Evolutionary conservation across 306 rosid species (phyloP).

Genomic region (Calophaca sinica): DNA sequence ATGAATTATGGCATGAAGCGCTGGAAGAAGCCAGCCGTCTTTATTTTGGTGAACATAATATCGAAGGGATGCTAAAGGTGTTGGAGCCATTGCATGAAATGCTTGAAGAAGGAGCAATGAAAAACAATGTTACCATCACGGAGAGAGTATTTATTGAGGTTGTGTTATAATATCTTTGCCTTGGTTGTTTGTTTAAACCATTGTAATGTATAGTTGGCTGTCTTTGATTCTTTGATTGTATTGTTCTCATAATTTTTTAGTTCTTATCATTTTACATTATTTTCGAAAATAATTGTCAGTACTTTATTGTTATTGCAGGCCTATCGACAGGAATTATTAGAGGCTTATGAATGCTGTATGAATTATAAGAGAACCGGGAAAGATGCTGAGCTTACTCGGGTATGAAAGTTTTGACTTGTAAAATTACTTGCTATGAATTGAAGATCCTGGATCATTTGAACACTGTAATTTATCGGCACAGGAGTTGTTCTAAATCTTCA

Average conservation of each 20-base stretch:
- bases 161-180: slow-evolving; percentile 22
- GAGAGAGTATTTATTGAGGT: slow-evolving; percentile 99
- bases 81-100: slow-evolving; percentile 97
- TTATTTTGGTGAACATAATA: slow-evolving; percentile 96
- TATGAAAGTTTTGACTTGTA: slow-evolving; percentile 46
- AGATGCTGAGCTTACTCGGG: slow-evolving; percentile 99
- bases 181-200: slow-evolving; percentile 27
- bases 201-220: slow-evolving; percentile 23
- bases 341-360: slow-evolving; percentile 94
- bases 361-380: slow-evolving; percentile 91
- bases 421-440: slow-evolving; percentile 29
- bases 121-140: slow-evolving; percentile 76
- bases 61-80: slow-evolving; percentile 93
- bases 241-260: too few species aligned
- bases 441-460: slow-evolving; percentile 12
- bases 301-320: slow-evolving; percentile 62
- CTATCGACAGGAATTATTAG: slow-evolving; percentile 82
- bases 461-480: neutral
- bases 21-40: slow-evolving; percentile 97
- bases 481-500: neutral
- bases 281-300: neutral
- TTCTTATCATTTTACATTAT: too few species aligned
- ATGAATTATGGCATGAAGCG: slow-evolving; percentile 94
- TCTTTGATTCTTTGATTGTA: slow-evolving; percentile 29
- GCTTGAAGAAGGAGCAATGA: slow-evolving; percentile 91